A percentile compares a stretch with the other conserved stretches of the same genome.
These are phyloP conservation scores for Cyclospora cayetanensis DNA, from an alignment of 169 alveolate species.

Conservation along the genomic window DNA sequence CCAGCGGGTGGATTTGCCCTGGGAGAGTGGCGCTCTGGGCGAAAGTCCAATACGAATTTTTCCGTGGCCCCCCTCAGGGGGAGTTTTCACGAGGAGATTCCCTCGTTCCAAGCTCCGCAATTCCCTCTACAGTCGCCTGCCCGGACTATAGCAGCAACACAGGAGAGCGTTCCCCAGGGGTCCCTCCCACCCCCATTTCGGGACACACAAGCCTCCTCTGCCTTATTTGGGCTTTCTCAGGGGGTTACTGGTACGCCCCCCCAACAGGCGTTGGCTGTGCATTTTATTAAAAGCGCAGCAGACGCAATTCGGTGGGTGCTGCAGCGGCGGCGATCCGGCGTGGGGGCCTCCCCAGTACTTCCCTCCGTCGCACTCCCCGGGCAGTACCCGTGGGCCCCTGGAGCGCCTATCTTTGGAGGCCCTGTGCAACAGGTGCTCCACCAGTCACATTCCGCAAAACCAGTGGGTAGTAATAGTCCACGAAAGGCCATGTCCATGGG, in stretches of 20 bases:
- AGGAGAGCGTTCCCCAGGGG: too few species aligned
- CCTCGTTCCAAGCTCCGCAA: too few species aligned
- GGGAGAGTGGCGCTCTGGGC: background rate
- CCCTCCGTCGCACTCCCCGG: background rate
- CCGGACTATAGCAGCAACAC: too few species aligned
- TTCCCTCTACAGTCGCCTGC: too few species aligned
- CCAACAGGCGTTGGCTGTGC: background rate
- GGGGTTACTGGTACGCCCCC: background rate
- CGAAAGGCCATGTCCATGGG: background rate
- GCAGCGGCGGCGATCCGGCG: background rate
- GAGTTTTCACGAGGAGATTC: too few species aligned
- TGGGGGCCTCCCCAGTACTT: background rate
- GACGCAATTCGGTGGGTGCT: background rate
- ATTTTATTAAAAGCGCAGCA: background rate
- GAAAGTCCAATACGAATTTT: background rate
- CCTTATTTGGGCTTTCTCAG: too few species aligned
- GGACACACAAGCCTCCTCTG: too few species aligned
- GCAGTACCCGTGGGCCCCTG: background rate
- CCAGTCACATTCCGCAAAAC: background rate
- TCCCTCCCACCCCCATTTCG: too few species aligned
- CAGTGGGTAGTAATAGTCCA: background rate
- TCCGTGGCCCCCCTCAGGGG: background rate
- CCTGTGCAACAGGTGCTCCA: background rate
- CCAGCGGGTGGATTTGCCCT: background rate
- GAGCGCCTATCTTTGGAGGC: background rate